phyloP scores from a whole-genome alignment of 129 eudicot species.

The Oenanthe sinensis region DNA sequence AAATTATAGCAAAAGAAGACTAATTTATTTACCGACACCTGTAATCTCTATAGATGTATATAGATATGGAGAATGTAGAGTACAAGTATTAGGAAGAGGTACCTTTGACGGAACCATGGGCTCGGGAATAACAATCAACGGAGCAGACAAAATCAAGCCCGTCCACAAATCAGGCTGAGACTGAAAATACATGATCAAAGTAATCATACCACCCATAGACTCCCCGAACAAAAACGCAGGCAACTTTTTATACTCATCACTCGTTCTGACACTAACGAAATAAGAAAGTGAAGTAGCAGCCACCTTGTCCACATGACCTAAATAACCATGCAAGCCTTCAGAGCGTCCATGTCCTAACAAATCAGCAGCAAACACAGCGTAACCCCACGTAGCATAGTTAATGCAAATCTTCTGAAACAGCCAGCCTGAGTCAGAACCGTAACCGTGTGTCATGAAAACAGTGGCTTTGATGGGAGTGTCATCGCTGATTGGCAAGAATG shows the following conservation, averaged over 20 bases:
- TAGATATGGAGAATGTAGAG: too few species aligned
- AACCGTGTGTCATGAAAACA: conserved; percentile 77
- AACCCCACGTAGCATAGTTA: conserved; percentile 69
- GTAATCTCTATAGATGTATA: too few species aligned
- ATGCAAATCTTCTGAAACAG: conserved; percentile 73
- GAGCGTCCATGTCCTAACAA: conserved; percentile 78
- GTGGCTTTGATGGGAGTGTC: conserved; percentile 40
- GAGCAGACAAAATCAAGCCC: conserved; percentile 74
- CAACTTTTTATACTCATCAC: conserved; percentile 41
- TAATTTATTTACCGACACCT: too few species aligned
- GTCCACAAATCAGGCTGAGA: conserved; percentile 68
- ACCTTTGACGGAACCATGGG: conserved; percentile 72
- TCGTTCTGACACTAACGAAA: conserved; percentile 39
- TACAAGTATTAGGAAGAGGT: not conserved
- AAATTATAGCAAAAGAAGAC: too few species aligned
- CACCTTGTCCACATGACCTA: conserved; percentile 62
- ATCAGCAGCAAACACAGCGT: conserved; percentile 84
- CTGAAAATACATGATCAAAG: conserved; percentile 66
- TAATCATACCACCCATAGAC: conserved; percentile 68
- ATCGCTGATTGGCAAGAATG: conserved; percentile 41
- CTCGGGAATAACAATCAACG: conserved; percentile 74
- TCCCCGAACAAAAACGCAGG: conserved; percentile 85
- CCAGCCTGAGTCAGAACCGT: conserved; percentile 78
- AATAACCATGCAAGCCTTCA: conserved; percentile 60
- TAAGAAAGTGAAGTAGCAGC: conserved; percentile 44